Evolutionary conservation across 208 protist species (phyloP), one percentile per base, ranked within the genome.

Genomic region (Porcisia deanei): DNA sequence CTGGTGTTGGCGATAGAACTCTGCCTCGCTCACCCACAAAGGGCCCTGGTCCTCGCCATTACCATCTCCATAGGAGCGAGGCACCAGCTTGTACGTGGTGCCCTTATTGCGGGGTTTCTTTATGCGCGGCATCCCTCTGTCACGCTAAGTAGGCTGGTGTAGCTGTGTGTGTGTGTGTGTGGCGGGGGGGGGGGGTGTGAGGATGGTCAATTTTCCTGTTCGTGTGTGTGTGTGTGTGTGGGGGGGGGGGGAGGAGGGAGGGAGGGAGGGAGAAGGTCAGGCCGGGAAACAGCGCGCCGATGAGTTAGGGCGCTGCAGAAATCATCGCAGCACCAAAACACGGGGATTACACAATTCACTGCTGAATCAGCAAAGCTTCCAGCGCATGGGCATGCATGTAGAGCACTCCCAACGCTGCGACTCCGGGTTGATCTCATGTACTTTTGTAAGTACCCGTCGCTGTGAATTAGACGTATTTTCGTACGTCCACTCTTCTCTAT

Each of bases 41-140:
- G 82, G 79, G 4, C 65, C 70, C 41, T 81, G 59, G n/a, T 79
- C 78, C 30, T 76, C 85, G 47, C 83, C 77, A 39, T 82, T 52
- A 8, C 71, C 61, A 47, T 96, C 90, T 18, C 86, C 85, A 61
- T 91, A 88, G 20, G 90, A 82, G 57, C 82, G 88, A 45, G 91
- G 88, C 3, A 96, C 90, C 14, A 96, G 73, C 66, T 91, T 91
- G 77, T 91, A 95, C 12, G 88, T 89, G 9, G 83, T 75, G 14
- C 87, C 88, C 64, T 86, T 87, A 54, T 64, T 79, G 37, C 83
- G 83, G 0, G 78, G 73, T 61, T 87, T 87, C 74, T 87, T 87
- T 3, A 74, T 30, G 52, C 73, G 77, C 59, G 83, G 83, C 83
- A 87, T 87, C 1, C 22, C 12, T 57, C 9, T 37, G 37, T 25